Base-by-base conservation (phyloP, 495 filamentous ascomycete genomes). In the Penicillium subrubescens region DNA sequence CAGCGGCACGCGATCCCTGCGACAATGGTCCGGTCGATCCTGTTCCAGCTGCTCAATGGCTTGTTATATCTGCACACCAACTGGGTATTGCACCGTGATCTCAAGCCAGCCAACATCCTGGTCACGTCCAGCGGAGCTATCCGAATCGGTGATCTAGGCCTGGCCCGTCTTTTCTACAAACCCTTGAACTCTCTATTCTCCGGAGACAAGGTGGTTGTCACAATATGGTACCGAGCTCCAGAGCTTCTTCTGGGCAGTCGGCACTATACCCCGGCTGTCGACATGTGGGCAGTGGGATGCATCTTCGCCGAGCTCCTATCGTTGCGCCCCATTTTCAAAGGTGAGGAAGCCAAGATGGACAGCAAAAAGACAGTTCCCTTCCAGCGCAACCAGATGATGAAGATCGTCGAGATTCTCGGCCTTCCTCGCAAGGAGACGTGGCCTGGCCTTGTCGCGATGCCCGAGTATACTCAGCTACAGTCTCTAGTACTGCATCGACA, bases 61-160 rank as follows among this genome's bases (percentile, higher is more conserved):
- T 85, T 96, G 57, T 88, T 96, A 41, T 99, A 99, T 73, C 83
- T 99, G 4, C 96, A 99, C 73, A 90, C 87, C 44, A 97, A 97
- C 72, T 99, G 95, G 95, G 94, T 99, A 27, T 80, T 99, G 25
- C 95, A 99, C 74, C 91, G 95, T 57, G 95, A 99, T 74, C 83
- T 99, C 33, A 99, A 99, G 72, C 95, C 95, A 27, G 95, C 95
- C 65, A 99, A 99, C 70, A 99, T 99, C 74, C 96, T 99, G 87
- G 95, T 99, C 17, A 99, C 95, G 0, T 92, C 90, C 15, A 78
- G 80, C 48, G 94, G 94, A 17, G 91, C 92, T 59, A 92, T 99
- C 67, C 93, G 94, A 68, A 94, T 99, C 66, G 94, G 94, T 33
- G 94, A 99, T 76, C 81, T 99, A 7, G 94, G 94, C 8, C 84